Conservation (phyloP, 164 flowering plant species). For the Vitis riparia region DNA sequence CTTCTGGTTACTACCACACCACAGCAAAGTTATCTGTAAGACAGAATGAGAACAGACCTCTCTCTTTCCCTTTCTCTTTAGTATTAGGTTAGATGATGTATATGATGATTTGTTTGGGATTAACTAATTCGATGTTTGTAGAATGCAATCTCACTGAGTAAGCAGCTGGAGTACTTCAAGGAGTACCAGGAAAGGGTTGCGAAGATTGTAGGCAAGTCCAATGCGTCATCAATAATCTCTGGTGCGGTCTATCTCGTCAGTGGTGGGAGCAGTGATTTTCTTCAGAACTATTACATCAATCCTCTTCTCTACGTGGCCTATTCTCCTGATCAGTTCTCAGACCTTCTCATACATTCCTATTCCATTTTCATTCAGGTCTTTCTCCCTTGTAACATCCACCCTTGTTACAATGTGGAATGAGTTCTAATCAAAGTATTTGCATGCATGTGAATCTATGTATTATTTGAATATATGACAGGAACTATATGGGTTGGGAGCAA, state of each 20-base stretch:
- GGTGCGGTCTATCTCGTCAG: conserved; percentile 48
- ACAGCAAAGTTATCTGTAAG: conserved; percentile 59
- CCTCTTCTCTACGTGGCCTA: conserved; percentile 51
- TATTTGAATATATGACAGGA: conserved; percentile 23
- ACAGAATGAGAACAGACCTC: background rate
- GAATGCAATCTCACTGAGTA: conserved; percentile 45
- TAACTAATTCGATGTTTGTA: conserved; percentile 11
- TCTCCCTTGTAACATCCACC: background rate
- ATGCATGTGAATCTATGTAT: too few species aligned
- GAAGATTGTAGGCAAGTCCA: conserved; percentile 37
- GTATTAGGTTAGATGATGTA: background rate
- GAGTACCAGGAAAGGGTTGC: conserved; percentile 46
- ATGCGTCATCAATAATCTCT: conserved; percentile 45
- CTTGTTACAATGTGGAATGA: background rate
- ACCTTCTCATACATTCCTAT: conserved; percentile 41
- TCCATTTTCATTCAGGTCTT: conserved; percentile 45
- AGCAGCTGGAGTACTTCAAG: conserved; percentile 55
- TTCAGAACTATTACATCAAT: conserved; percentile 62
- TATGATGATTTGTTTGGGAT: background rate
- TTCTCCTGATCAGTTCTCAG: conserved; percentile 55
- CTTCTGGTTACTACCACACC: conserved; percentile 55
- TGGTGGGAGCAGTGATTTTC: conserved; percentile 62
- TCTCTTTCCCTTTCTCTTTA: background rate
- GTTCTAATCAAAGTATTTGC: too few species aligned
- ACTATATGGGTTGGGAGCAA: conserved; percentile 54